Base-by-base conservation (phyloP, 2,329 filamentous ascomycete genomes). In the Fusarium pilosicola region DNA sequence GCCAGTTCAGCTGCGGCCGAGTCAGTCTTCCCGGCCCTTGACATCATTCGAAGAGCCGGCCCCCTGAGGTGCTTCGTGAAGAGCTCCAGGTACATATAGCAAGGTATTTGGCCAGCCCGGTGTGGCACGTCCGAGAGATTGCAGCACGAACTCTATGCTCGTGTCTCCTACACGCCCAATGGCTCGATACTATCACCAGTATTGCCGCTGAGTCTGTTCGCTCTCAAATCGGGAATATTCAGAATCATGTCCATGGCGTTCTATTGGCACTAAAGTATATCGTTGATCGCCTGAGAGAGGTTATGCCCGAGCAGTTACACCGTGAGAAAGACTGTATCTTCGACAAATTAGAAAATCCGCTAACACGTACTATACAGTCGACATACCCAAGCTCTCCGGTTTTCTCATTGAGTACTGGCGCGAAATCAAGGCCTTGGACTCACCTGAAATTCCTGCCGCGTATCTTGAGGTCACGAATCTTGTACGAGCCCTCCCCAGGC, bases 71-170 rank as follows among this genome's bases (percentile, higher is more conserved):
- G 6, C 82, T 89, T 65, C 84, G 87, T 4, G 82, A 85, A 3
- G 85, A 88, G 52, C 87, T 95, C 10, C 86, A 89, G 74, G 76
- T 81, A 7, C 85, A 88, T 52, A 89, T 96, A 13, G 81, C 87
- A 12, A 85, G 85, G 46, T 91, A 95, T 62, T 85, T 94, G 7
- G 88, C 85, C 17, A 94, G 91, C 70, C 88, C 88, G 1, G 88
- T 94, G 24, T 96, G 94, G 94, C 93, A 95, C 78, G 89, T 96
- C 12, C 87, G 94, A 56, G 93, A 96, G 76, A 94, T 95, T 80
- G 93, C 94, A 2, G 93, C 94, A 1, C 87, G 92, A 22, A 94
- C 93, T 1, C 84, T 94, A 18, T 91, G 89, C 77, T 90, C 90
- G 0, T 90, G 92, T 69, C 81, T 91, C 28, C 80, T 91, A 5